Evolutionary conservation across 1,284 basidiomycete genomes (phyloP), one percentile per base, ranked within the genome.

Genomic region (Apiotrichum sp.): DNA sequence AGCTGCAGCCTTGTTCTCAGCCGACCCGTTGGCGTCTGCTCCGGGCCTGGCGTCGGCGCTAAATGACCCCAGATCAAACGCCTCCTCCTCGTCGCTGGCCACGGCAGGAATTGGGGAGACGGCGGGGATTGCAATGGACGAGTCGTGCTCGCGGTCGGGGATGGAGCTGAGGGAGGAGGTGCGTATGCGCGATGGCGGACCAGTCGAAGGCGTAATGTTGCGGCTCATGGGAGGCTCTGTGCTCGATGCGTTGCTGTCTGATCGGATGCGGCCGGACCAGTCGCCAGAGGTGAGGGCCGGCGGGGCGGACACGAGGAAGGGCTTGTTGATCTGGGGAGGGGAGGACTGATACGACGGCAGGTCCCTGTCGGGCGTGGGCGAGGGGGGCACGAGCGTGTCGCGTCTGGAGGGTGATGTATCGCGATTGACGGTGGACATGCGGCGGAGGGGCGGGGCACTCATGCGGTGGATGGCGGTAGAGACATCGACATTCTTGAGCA

Each of bases 251-350:
- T 57, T 41, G 38, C 59, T 61, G 9, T 35, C 44, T 0, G 61
- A 52, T 7, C 64, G 58, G 16, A 57, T 53, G 9, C 66, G 63
- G 13, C 51, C 47, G 3, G 46, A 56, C 61, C 46, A 58, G 39
- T 43, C 54, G 33, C 60, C 58, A 38, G 43, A 53, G 4, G 64
- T 71, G 6, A 70, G 55, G 31, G 70, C 57, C 4, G 70, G 69
- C 32, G 70, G 70, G 4, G 70, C 70, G 3, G 70, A 68, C 4
- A 67, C 69, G 33, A 71, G 65, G 56, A 58, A 72, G 0, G 69
- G 69, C 11, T 35, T 1, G 1, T 35, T 8, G 13, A 33, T n/a
- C 4, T 3, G 16, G 2, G 38, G 38, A 32, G 46, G 6, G 13
- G 35, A 36, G 65, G 60, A 48, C 53, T 38, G 55, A 46, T 3